Evolutionary conservation across 1,284 basidiomycete genomes (phyloP), one percentile per base, ranked within the genome.

Genomic region (Caloboletus firmus): DNA sequence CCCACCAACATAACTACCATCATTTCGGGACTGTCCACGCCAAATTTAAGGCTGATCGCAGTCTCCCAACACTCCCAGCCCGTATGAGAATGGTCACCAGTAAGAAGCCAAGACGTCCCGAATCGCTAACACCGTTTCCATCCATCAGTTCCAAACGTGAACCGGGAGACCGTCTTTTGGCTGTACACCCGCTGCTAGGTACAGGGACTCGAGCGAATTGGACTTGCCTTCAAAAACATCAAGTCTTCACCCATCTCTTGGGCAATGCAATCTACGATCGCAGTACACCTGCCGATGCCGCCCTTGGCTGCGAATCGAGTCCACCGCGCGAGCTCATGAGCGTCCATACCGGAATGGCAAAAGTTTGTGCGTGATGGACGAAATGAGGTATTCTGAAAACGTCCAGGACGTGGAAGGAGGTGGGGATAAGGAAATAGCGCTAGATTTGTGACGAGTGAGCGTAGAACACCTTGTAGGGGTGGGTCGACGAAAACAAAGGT

Each of bases 221-320:
- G 15, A 58, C 78, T 46, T 54, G 84, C 89, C 77, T 88, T 85
- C 57, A 94, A 76, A 69, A 95, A 95, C 93, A 95, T 95, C 50
- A 95, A 78, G 70, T 94, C 91, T 11, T 67, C 68, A 43, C 88
- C 87, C 12, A 83, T 74, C 41, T 80, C 77, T 67, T 92, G 84
- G 2, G 91, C 91, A 9, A 91, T 81, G 62, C 89, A 92, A 66
- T 95, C 91, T 48, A 79, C 76, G 30, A 79, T 55, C 2, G 90
- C 90, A 0, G 81, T 84, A 59, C 88, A 89, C 60, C 76, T 85
- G 3, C 90, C 90, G 48, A 93, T 90, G 15, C 89, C 91, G 0
- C 91, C 90, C 65, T 91, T 91, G 4, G 76, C 79, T 1, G 88
- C 90, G 66, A 92, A 91, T 44, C 90, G 77, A 9, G 85, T 87